A percentile compares a stretch with the other conserved stretches of the same genome.
These are phyloP conservation scores for Annulohypoxylon nitens DNA, from an alignment of 495 filamentous ascomycete genomes.

Conservation along the genomic window DNA sequence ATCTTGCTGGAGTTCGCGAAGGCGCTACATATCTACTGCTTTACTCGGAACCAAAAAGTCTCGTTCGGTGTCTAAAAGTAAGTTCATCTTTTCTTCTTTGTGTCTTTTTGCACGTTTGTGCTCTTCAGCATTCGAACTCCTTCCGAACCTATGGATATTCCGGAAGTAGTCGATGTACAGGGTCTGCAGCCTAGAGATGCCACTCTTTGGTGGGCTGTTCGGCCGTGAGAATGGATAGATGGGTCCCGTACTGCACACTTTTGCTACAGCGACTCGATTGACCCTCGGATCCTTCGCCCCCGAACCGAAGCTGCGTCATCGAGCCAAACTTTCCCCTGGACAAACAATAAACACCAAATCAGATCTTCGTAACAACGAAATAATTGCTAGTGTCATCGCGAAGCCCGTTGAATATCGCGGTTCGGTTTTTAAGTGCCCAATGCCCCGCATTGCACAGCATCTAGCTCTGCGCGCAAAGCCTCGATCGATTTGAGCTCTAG, in stretches of 20 bases:
- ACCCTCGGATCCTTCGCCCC: slow-evolving; percentile 42
- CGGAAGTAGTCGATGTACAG: slow-evolving; percentile 10
- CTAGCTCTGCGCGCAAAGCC: slow-evolving; percentile 43
- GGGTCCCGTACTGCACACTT: slow-evolving; percentile 21
- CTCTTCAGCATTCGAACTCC: slow-evolving; percentile 48
- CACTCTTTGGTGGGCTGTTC: slow-evolving; percentile 14
- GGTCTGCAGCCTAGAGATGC: slow-evolving; percentile 15
- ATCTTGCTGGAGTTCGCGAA: slow-evolving; percentile 54
- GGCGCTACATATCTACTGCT: slow-evolving; percentile 51
- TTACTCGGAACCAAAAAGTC: slow-evolving; percentile 56
- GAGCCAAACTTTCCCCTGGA: slow-evolving; percentile 22
- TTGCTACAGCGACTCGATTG: slow-evolving; percentile 42
- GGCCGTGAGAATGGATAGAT: slow-evolving; percentile 24
- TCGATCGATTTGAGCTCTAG: slow-evolving; percentile 46
- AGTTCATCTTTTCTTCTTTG: slow-evolving; percentile 42
- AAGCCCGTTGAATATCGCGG: slow-evolving; percentile 20
- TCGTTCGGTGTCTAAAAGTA: slow-evolving; percentile 58
- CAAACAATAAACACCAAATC: slow-evolving; percentile 14
- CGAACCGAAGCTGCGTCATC: slow-evolving; percentile 53
- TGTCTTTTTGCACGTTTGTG: slow-evolving; percentile 25
- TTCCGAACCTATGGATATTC: slow-evolving; percentile 14
- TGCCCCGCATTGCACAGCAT: slow-evolving; percentile 48
- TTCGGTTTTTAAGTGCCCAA: slow-evolving; percentile 30
- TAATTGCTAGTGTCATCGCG: slow-evolving; percentile 14
- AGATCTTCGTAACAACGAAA: slow-evolving; percentile 16